Evolutionary conservation across 2,329 filamentous ascomycete species (phyloP).

Genomic region (Penicillium olsonii): DNA sequence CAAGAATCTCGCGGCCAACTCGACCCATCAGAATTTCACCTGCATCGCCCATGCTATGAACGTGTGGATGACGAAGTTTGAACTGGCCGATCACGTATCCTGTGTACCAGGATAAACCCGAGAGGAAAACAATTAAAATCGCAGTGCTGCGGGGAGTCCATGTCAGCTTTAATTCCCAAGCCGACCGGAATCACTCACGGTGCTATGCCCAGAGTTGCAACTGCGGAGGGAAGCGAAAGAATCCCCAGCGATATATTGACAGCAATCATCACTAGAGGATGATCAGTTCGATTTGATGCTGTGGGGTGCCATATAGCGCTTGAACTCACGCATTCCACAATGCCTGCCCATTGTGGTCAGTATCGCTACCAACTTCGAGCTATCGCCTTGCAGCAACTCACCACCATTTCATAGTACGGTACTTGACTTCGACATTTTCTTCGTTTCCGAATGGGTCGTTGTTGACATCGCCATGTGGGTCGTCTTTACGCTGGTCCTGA

Average conservation of each 20-base stretch:
- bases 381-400: constrained; percentile 10
- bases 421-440: constrained; percentile 46
- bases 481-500: background rate
- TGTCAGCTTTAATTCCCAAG: constrained; percentile 3
- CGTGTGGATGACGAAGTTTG: constrained; percentile 57
- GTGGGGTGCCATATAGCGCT: background rate
- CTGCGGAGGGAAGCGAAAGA: constrained; percentile 55
- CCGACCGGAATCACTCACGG: constrained; percentile 43
- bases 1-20: constrained; percentile 63
- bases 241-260: constrained; percentile 62
- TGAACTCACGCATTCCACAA: constrained; percentile 35
- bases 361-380: background rate
- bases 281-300: constrained; percentile 4
- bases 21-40: constrained; percentile 63
- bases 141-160: background rate
- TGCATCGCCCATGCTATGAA: constrained; percentile 68
- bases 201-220: constrained; percentile 56
- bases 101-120: constrained; percentile 59
- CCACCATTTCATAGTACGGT: constrained; percentile 51
- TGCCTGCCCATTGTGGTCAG: constrained; percentile 26
- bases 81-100: constrained; percentile 62
- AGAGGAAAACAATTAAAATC: constrained; percentile 49
- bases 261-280: constrained; percentile 53
- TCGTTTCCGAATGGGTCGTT: constrained; percentile 42
- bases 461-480: background rate